A percentile compares a stretch with the other conserved stretches of the same genome.
Evolutionary conservation across 768 basidiomycete genomes (phyloP).

Genomic region (Pholiota microspora): DNA sequence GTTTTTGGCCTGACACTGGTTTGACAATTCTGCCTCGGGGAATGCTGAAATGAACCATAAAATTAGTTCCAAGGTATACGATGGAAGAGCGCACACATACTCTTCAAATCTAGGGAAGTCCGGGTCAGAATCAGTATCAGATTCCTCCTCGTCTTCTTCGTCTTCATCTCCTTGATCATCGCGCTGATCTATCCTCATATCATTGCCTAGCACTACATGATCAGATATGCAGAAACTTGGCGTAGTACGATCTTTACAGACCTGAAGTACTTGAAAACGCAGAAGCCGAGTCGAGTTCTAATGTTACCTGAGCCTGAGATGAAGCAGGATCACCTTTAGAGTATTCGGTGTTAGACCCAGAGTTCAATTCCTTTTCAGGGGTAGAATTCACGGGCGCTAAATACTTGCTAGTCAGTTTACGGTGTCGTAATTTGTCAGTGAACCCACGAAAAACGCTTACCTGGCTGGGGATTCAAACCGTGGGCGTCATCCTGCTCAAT

Average conservation of each 20-base stretch:
- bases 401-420: no score
- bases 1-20: constrained; percentile 13
- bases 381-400: neutral
- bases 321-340: neutral
- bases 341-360: neutral
- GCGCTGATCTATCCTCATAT: neutral
- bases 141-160: neutral
- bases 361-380: neutral
- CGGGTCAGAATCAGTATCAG: constrained; percentile 11
- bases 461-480: neutral
- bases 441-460: neutral
- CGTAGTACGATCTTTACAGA: no score
- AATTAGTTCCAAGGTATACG: neutral
- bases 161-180: neutral
- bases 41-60: neutral
- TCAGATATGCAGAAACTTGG: no score
- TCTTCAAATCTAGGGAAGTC: constrained; percentile 18
- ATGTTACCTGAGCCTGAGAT: no score
- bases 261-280: neutral
- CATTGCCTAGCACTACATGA: constrained; percentile 1
- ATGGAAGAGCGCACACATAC: neutral
- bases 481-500: no score
- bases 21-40: constrained; percentile 11
- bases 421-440: no score
- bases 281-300: no score